Evolutionary conservation across 495 filamentous ascomycete species (phyloP).

Genomic region (Bryoglossum gracile): DNA sequence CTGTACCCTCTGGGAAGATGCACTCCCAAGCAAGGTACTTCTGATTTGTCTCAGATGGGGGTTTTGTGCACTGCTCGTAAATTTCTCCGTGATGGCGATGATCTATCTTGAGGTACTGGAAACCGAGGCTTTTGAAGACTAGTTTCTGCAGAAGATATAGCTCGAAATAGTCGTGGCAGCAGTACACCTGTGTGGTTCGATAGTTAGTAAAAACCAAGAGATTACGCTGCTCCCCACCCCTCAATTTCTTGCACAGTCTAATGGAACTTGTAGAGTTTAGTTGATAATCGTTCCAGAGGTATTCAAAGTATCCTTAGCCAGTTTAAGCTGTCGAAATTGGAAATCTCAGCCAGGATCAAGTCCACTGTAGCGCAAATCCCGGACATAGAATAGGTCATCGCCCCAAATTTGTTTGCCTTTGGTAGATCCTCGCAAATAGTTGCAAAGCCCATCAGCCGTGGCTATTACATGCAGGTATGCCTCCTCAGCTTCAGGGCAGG

Average conservation of each 20-base stretch:
- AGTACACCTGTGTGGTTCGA: conserved; percentile 21
- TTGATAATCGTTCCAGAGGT: conserved; percentile 11
- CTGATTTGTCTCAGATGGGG: background rate
- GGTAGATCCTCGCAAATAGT: too few relatives aligned
- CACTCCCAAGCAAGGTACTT: conserved; percentile 19
- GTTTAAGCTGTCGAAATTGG: too few relatives aligned
- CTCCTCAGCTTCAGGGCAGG: background rate
- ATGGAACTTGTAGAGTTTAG: conserved; percentile 14
- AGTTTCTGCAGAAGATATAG: background rate
- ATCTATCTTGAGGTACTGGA: background rate
- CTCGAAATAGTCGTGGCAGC: conserved; percentile 14
- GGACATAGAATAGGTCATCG: conserved; percentile 14
- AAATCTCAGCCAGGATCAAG: too few relatives aligned
- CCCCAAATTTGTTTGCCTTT: too few relatives aligned
- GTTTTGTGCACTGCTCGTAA: conserved; percentile 8
- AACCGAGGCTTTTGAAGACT: background rate
- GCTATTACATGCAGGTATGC: too few relatives aligned
- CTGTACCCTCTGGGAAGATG: conserved; percentile 23
- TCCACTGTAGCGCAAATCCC: background rate
- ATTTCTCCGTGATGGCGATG: conserved; percentile 1
- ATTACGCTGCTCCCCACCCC: conserved; percentile 4
- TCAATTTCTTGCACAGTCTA: conserved; percentile 10
- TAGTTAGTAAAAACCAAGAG: conserved; percentile 24
- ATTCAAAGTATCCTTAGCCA: conserved; percentile 1
- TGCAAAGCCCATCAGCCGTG: too few relatives aligned